Evolutionary conservation across 2,329 filamentous ascomycete species (phyloP), one percentile per base, ranked within the genome.

Genomic region (Arthroderma sp.): DNA sequence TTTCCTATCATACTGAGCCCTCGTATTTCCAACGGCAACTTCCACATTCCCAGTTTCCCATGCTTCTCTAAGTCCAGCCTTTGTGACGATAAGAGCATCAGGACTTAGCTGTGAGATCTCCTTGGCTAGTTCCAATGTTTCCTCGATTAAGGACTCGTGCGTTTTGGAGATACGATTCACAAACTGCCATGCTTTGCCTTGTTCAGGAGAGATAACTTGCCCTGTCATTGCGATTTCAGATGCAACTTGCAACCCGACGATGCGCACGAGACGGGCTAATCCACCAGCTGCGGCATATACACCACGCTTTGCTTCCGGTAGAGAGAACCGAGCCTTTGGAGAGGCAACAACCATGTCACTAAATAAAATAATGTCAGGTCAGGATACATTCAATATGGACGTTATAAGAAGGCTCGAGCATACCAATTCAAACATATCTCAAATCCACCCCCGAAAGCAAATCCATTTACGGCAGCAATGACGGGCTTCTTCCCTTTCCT

Each of bases 401-500:
- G 3, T 9, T 47, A 28, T 15, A 19, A 19, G 11, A 13, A 11
- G 2, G 5, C 11, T 23, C 17, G 23, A 44, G 49, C 71, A 37
- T 66, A 80, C 78, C 86, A 88, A 87, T 96, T 96, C 80, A 97
- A 86, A 58, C 91, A 89, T 70, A 90, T 88, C 74, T 91, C 87
- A 72, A 87, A 84, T 2, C 86, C 87, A 54, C 88, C 87, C 39
- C 88, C 88, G 37, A 87, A 77, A 47, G 85, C 87, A 31, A 86
- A 74, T 1, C 87, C 87, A 66, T 90, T 88, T n/a, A 91, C 84
- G 0, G 87, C 88, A 1, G 83, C 85, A 25, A 91, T 78, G 52
- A 91, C 77, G 1, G 87, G 87, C 66, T 91, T 91, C 71, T 81
- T 82, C 0, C 82, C 82, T 11, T 68, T 68, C 11, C 82, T 72